phyloP scores from a whole-genome alignment of 345 rosid species.

The Fremontodendron californicum region DNA sequence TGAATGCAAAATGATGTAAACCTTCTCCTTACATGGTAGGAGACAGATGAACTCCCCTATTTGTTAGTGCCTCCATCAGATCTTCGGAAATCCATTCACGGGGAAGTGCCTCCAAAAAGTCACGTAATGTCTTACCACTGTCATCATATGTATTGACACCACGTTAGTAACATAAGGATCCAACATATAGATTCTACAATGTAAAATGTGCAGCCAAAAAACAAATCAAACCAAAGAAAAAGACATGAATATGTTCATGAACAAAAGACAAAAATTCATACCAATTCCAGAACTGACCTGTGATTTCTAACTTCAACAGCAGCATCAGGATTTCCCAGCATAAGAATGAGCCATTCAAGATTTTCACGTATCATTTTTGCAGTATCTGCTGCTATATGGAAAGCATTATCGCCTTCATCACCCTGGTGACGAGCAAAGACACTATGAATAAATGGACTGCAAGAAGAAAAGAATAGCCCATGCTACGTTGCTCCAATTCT shows the following conservation, averaged over 20 bases:
- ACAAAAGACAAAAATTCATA: background rate
- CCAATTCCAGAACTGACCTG: slow-evolving; percentile 48
- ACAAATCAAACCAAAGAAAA: background rate
- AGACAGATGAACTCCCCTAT: slow-evolving; percentile 78
- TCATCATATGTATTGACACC: slow-evolving; percentile 6
- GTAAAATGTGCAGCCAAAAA: background rate
- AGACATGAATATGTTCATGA: background rate
- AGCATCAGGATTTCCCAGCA: slow-evolving; percentile 79
- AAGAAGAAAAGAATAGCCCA: slow-evolving; percentile 15
- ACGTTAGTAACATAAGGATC: background rate
- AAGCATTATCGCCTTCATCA: slow-evolving; percentile 93
- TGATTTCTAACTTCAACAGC: slow-evolving; percentile 85
- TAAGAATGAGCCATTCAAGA: slow-evolving; percentile 87
- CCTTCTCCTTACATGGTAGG: slow-evolving; percentile 68
- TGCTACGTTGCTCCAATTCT: background rate
- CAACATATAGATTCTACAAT: background rate
- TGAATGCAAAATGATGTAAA: background rate
- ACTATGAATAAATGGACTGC: background rate
- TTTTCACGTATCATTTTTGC: slow-evolving; percentile 98
- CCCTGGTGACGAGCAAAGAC: slow-evolving; percentile 47
- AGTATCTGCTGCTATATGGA: slow-evolving; percentile 92
- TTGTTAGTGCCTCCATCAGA: slow-evolving; percentile 77
- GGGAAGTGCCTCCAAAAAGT: slow-evolving; percentile 87
- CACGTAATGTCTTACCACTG: slow-evolving; percentile 93
- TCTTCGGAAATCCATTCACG: slow-evolving; percentile 98